Evolutionary conservation across 805 yeast genomes (phyloP), one percentile per base, ranked within the genome.

Genomic region (Myxozyma kluyveri): DNA sequence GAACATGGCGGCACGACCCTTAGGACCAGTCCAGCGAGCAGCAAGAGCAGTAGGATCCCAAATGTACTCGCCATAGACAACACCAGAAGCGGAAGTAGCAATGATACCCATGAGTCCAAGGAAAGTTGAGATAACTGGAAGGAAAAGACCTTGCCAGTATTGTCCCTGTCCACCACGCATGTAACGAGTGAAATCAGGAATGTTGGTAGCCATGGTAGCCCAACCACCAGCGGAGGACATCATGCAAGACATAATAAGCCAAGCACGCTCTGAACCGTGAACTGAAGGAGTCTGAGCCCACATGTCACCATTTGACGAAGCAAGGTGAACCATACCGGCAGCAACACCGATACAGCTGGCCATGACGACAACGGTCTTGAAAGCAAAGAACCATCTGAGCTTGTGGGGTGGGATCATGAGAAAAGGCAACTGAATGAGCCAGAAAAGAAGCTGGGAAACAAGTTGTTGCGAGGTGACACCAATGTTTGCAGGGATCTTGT

Each of bases 181-280:
- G 45, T 52, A 57, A 9, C 61, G 56, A 3, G 61, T 56, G 46
- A 58, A 58, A 32, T 58, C 61, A 18, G 61, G 61, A 27, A 54
- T 54, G 47, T 56, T 56, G 33, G 63, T 61, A 17, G 63, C 65
- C 65, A 62, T 60, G 39, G 65, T 62, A n/a, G 65, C 64, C 64
- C 64, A 62, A 12, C 65, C 63, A 23, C 63, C 64, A 23, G 61
- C 54, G 40, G 49, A 52, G 18, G 64, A 57, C 62, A 56, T 60
- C 54, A 60, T 55, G 47, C 62, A 52, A 19, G 56, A 39, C 45
- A 61, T 29, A 18, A 58, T 50, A 19, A 53, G 43, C 65, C 65
- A 63, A 3, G 59, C 51, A 9, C 54, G 45, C 21, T 39, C 50
- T 6, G 62, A 52, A 6, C 66, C 65, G 35, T 49, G 58, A 27